Base-by-base conservation (phyloP, 495 filamentous ascomycete genomes). In the Penicillium salamii region DNA sequence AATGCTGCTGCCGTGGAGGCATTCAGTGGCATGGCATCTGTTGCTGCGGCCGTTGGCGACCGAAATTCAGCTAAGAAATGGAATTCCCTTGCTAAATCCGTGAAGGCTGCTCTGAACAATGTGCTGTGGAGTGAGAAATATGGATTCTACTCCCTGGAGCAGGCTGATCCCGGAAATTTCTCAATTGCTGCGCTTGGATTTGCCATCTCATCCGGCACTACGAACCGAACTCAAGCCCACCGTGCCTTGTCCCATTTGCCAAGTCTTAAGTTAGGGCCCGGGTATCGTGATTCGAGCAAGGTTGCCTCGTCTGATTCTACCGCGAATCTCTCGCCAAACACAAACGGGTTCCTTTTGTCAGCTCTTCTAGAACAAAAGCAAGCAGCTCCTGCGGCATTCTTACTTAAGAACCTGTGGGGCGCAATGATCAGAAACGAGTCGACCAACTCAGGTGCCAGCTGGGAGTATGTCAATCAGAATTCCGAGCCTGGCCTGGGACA, bases 341-440 rank as follows among this genome's bases (percentile, higher is more conserved):
- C 37, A 6, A 50, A 50, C 7, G 47, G 47, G 12, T 50, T 42
- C n/a, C 20, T 50, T 8, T 17, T 50, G 24, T 38, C 37, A n/a
- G 47, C 37, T 9, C 36, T 50, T 26, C 23, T 26, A 26, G 8
- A 26, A 8, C 23, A 26, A 13, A 36, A 36, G 33, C 33, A 36
- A n/a, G n/a, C 33, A 26, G 23, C 23, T 8, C 23, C 23, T 4
- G 23, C 23, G 8, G 23, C 23, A 26, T 50, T 50, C 29, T 20
- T 50, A 18, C 31, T 50, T 6, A 19, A 24, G 15, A 35, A 39
- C 5, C 14, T 43, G 11, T 50, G 48, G 32, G 54, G 37, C n/a
- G 28, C 39, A 8, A 48, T 52, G 37, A 21, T 39, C 7, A 19
- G 7, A 21, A 39, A 40, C 3, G 38, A 34, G 3, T 7, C 33